These are phyloP conservation scores for Sarocladiaceae sp. DNA, from an alignment of 2,329 filamentous ascomycete species.

Conservation along the genomic window DNA sequence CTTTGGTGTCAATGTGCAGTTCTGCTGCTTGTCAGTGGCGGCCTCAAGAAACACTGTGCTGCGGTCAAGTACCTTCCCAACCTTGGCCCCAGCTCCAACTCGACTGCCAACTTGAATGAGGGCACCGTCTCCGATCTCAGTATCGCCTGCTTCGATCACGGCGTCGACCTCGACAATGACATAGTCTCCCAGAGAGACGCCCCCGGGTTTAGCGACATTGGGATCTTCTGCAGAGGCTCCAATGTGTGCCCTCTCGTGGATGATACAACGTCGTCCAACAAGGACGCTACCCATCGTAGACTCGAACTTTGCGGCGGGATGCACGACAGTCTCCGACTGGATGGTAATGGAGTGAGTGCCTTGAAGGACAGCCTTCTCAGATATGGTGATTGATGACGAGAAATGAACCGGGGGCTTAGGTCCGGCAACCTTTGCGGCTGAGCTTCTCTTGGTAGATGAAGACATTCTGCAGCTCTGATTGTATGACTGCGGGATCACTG, in stretches of 20 bases:
- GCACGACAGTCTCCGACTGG: constrained; percentile 71
- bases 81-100: constrained; percentile 52
- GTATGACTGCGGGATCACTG: too few species aligned
- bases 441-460: constrained; percentile 48
- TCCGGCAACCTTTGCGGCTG: constrained; percentile 47
- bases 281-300: constrained; percentile 72
- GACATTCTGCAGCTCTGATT: not conserved
- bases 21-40: constrained; percentile 34
- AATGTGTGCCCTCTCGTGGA: constrained; percentile 63
- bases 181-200: constrained; percentile 54
- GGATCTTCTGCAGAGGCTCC: constrained; percentile 34
- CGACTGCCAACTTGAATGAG: constrained; percentile 52
- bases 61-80: constrained; percentile 64
- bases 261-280: constrained; percentile 73
- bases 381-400: constrained; percentile 53
- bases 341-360: constrained; percentile 76
- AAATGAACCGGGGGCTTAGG: constrained; percentile 58
- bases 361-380: constrained; percentile 54
- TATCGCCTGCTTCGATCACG: constrained; percentile 55
- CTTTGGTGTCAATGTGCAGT: constrained; percentile 64
- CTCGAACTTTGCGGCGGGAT: constrained; percentile 76
- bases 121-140: constrained; percentile 54
- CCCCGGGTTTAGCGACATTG: constrained; percentile 27
- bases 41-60: constrained; percentile 11
- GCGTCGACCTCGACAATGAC: constrained; percentile 56